A percentile compares a stretch with the other conserved stretches of the same genome.
Conservation (phyloP, 2,329 filamentous ascomycete genomes). For the Colletotrichum nymphaeae region DNA sequence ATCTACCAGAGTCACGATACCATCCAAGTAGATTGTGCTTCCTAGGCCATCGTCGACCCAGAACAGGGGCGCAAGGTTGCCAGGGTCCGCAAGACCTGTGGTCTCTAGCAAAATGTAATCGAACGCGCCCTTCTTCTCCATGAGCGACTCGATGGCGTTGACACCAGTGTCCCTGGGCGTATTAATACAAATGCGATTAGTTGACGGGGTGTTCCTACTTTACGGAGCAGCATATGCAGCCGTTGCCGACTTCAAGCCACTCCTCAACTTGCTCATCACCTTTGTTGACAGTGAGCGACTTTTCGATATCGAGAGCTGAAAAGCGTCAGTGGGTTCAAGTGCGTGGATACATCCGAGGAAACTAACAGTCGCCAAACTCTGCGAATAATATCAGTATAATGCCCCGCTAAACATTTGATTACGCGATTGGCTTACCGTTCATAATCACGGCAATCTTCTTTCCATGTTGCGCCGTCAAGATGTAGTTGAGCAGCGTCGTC, state of each 20-base stretch:
- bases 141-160: conserved; percentile 92
- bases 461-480: conserved; percentile 92
- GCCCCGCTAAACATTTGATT: neutral
- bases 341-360: neutral
- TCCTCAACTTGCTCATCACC: conserved; percentile 86
- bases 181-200: conserved; percentile 28
- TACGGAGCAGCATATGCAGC: conserved; percentile 97
- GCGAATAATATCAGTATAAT: conserved; percentile 34
- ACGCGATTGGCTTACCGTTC: conserved; percentile 70
- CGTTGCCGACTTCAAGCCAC: conserved; percentile 96
- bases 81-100: conserved; percentile 93
- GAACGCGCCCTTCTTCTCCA: conserved; percentile 93
- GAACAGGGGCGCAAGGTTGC: conserved; percentile 94
- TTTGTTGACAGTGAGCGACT: conserved; percentile 90
- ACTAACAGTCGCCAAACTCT: conserved; percentile 86
- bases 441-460: conserved; percentile 98
- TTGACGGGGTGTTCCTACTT: conserved; percentile 65
- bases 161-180: conserved; percentile 83
- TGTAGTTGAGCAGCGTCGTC: conserved; percentile 95
- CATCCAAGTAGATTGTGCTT: conserved; percentile 95
- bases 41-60: conserved; percentile 98
- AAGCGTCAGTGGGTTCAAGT: conserved; percentile 16
- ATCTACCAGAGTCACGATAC: conserved; percentile 95
- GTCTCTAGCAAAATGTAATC: conserved; percentile 99
- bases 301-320: conserved; percentile 93